These are phyloP conservation scores for Suillus subaureus DNA, from an alignment of 768 basidiomycete genomes.

Conservation along the genomic window DNA sequence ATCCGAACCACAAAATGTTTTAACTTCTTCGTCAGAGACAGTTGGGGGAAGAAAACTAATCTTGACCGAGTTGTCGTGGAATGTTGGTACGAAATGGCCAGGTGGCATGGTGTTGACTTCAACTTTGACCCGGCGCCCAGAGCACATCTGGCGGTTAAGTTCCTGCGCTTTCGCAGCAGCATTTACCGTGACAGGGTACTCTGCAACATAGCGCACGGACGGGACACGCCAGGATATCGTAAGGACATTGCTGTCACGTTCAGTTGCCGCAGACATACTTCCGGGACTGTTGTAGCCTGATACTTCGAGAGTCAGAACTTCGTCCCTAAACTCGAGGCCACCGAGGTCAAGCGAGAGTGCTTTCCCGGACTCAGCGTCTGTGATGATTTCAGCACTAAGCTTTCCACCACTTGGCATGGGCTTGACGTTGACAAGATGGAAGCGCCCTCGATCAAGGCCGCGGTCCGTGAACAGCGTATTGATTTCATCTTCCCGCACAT, in stretches of 20 bases:
- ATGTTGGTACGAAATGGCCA: constrained; percentile 27
- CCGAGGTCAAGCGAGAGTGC: constrained; percentile 47
- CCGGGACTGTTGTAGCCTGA: constrained; percentile 40
- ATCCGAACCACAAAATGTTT: constrained; percentile 32
- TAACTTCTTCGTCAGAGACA: constrained; percentile 27
- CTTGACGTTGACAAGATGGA: constrained; percentile 38
- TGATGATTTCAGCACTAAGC: constrained; percentile 46
- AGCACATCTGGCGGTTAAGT: constrained; percentile 39
- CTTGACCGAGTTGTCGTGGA: constrained; percentile 40
- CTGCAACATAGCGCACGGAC: constrained; percentile 46
- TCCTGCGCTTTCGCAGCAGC: constrained; percentile 34
- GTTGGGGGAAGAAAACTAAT: constrained; percentile 43
- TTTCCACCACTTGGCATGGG: constrained; percentile 26
- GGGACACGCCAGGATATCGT: constrained; percentile 56
- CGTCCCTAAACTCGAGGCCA: constrained; percentile 49
- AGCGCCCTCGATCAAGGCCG: constrained; percentile 37
- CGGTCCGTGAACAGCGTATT: constrained; percentile 44
- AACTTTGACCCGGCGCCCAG: constrained; percentile 49
- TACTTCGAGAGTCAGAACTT: constrained; percentile 45
- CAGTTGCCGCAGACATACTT: constrained; percentile 42
- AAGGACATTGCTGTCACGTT: constrained; percentile 40
- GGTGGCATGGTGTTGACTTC: constrained; percentile 44
- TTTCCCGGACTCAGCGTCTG: constrained; percentile 42
- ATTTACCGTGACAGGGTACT: constrained; percentile 29
- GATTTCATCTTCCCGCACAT: constrained; percentile 43